phyloP scores from a whole-genome alignment of 192 early-diverging fungal genomes.

The Gaertneriomyces sp. region DNA sequence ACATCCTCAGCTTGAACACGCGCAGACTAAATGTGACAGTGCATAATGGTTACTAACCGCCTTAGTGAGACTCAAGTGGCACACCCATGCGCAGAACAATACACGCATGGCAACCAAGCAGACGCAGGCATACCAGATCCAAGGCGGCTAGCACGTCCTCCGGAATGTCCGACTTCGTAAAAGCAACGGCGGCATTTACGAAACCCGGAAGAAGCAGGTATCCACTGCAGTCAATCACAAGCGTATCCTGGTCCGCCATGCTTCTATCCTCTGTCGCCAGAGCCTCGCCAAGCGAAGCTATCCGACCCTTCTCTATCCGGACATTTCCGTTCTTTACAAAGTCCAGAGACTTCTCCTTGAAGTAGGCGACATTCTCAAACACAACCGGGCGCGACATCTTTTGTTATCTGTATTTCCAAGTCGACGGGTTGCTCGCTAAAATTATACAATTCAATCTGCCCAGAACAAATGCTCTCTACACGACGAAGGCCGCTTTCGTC shows the following conservation, averaged over 20 bases:
- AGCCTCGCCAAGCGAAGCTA: not conserved
- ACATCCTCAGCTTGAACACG: conserved; percentile 4
- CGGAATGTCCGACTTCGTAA: conserved; percentile 4
- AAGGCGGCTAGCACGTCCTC: not conserved
- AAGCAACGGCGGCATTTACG: conserved; percentile 35
- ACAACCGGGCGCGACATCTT: conserved; percentile 4
- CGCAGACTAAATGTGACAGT: not conserved
- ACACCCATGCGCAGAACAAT: too few relatives aligned
- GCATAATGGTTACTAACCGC: not conserved
- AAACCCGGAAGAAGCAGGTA: conserved; percentile 41
- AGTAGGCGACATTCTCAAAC: not conserved
- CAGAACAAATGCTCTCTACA: too few relatives aligned
- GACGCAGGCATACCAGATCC: conserved; percentile 12
- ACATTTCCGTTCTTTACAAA: conserved; percentile 2
- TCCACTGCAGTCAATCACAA: conserved; percentile 29
- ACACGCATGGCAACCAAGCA: too few relatives aligned
- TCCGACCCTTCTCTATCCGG: conserved; percentile 1
- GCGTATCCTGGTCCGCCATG: not conserved
- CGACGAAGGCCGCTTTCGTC: too few relatives aligned
- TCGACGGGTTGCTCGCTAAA: too few relatives aligned
- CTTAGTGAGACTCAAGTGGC: too few relatives aligned
- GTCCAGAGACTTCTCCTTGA: not conserved
- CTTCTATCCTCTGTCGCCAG: not conserved
- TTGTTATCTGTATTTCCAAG: not conserved
- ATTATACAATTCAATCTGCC: too few relatives aligned